Conservation (phyloP, 331 rosid species). For the Pyracantha coccinea region DNA sequence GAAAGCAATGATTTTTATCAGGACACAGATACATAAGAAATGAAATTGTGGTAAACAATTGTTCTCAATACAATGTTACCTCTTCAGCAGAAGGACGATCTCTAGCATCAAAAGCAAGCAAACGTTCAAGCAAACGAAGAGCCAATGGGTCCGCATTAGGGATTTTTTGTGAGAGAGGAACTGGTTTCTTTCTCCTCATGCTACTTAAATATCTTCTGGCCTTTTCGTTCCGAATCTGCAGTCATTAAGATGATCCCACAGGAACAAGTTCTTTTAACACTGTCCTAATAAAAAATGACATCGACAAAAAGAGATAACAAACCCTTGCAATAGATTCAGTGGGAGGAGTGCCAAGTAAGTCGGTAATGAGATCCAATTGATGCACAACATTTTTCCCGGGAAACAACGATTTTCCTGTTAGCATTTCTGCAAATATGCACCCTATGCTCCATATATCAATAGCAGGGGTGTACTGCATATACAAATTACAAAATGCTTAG, state of each 20-base stretch:
- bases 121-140: slow-evolving; percentile 43
- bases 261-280: not conserved
- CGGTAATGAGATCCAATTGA: slow-evolving; percentile 59
- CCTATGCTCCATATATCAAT: slow-evolving; percentile 78
- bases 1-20: not conserved
- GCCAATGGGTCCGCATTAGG: slow-evolving; percentile 56
- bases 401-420: slow-evolving; percentile 47
- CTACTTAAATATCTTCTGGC: slow-evolving; percentile 49
- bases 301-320: slow-evolving; percentile 6
- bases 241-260: not conserved
- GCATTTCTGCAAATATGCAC: slow-evolving; percentile 63
- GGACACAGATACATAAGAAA: not conserved
- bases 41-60: not conserved
- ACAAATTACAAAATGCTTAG: not conserved
- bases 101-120: slow-evolving; percentile 60
- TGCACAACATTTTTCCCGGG: slow-evolving; percentile 53
- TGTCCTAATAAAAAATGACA: not conserved
- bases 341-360: slow-evolving; percentile 53
- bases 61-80: slow-evolving; percentile 16
- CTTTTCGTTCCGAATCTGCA: slow-evolving; percentile 62
- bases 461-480: slow-evolving; percentile 64
- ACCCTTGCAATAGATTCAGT: slow-evolving; percentile 45
- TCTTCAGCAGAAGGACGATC: slow-evolving; percentile 64
- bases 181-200: slow-evolving; percentile 39
- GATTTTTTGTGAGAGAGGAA: slow-evolving; percentile 44